These are phyloP conservation scores for Pichiaceae sp. DNA, from an alignment of 1,139 yeast species.

Conservation along the genomic window DNA sequence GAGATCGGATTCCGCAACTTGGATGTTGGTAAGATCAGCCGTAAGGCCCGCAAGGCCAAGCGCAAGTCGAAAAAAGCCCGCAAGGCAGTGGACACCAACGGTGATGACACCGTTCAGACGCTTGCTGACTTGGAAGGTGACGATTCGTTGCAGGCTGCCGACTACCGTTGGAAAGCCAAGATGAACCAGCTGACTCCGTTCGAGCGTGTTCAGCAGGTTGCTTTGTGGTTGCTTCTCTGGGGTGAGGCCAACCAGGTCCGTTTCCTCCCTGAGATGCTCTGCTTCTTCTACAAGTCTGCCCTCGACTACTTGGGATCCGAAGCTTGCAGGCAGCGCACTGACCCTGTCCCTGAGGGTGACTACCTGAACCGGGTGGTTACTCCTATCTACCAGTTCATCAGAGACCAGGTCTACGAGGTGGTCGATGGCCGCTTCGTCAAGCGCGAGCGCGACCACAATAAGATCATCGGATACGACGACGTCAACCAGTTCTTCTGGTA, in stretches of 20 bases:
- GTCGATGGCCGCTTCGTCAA: constrained; percentile 92
- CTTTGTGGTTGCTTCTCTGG: constrained; percentile 71
- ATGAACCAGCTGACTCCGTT: constrained; percentile 47
- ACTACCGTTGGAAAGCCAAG: constrained; percentile 53
- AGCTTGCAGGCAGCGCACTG: constrained; percentile 82
- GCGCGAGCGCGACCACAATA: constrained; percentile 94
- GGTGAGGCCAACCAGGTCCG: constrained; percentile 83
- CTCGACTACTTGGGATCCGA: constrained; percentile 71
- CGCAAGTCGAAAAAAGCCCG: constrained; percentile 38
- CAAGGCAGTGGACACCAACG: constrained; percentile 33
- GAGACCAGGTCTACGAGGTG: constrained; percentile 93
- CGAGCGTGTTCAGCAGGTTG: constrained; percentile 59
- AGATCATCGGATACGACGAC: constrained; percentile 95
- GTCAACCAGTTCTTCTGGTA: constrained; percentile 98
- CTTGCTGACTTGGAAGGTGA: constrained; percentile 54
- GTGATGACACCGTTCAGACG: constrained; percentile 26
- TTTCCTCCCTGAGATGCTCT: constrained; percentile 78
- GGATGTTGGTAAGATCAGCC: constrained; percentile 42
- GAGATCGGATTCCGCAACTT: constrained; percentile 36
- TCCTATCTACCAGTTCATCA: constrained; percentile 81
- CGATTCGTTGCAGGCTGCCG: constrained; percentile 43
- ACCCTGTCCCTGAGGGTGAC: constrained; percentile 95
- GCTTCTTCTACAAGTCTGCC: constrained; percentile 77
- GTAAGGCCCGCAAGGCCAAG: constrained; percentile 27
- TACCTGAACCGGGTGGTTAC: constrained; percentile 86